A percentile compares a stretch with the other conserved stretches of the same genome.
phyloP scores from a whole-genome alignment of 805 yeast species.

The Danielia oregonensis region DNA sequence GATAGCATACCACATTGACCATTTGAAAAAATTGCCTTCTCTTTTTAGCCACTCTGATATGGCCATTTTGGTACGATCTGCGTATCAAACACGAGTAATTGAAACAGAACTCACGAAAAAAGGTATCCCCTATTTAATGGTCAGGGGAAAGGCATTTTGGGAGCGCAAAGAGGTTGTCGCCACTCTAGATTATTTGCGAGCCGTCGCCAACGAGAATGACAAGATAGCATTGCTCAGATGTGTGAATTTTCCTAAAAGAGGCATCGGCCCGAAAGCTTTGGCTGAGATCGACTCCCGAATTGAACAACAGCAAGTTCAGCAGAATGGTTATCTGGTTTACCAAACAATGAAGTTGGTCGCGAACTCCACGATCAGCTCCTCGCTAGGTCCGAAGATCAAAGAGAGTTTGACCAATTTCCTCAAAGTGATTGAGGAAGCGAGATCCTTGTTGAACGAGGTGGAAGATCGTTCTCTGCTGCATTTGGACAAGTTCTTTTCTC shows the following conservation, averaged over 20 bases:
- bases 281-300: slow-evolving; percentile 22
- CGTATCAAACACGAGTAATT: slow-evolving; percentile 55
- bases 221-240: slow-evolving; percentile 55
- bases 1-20: slow-evolving; percentile 53
- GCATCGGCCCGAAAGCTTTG: slow-evolving; percentile 59
- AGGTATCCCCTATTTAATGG: slow-evolving; percentile 61
- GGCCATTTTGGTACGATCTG: slow-evolving; percentile 67
- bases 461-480: too few species aligned
- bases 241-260: slow-evolving; percentile 58
- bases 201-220: slow-evolving; percentile 57
- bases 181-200: slow-evolving; percentile 62
- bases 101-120: slow-evolving; percentile 58
- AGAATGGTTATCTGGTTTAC: slow-evolving; percentile 4
- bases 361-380: slow-evolving; percentile 1
- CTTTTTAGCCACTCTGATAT: slow-evolving; percentile 55
- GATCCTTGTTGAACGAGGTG: slow-evolving; percentile 8
- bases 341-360: slow-evolving; percentile 10
- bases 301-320: slow-evolving; percentile 11
- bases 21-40: slow-evolving; percentile 42
- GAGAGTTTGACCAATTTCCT: slow-evolving; percentile 23
- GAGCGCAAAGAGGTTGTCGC: slow-evolving; percentile 64
- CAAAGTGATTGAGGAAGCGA: slow-evolving; percentile 20
- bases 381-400: slow-evolving; percentile 12
- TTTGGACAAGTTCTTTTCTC: slow-evolving; percentile 18
- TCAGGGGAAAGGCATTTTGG: slow-evolving; percentile 80